Evolutionary conservation across 2,329 filamentous ascomycete genomes (phyloP).

Genomic region (Talaromyces rugulosus): DNA sequence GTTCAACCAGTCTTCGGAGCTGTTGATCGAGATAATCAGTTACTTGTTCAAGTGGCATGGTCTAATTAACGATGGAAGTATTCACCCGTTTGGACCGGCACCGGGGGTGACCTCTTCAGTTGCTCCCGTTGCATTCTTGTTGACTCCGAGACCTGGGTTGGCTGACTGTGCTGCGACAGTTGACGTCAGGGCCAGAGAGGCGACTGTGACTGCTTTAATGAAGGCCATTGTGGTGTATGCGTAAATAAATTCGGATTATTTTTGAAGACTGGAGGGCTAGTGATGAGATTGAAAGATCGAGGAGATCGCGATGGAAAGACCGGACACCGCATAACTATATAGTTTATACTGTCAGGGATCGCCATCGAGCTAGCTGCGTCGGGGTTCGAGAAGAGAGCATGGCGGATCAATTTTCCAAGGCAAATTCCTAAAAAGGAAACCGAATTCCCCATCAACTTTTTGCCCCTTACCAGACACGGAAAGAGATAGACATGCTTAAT

Average conservation of each 20-base stretch:
- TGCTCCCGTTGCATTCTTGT: conserved; percentile 6
- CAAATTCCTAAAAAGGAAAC: neutral
- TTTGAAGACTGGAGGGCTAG: neutral
- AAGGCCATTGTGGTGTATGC: neutral
- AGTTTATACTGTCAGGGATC: neutral
- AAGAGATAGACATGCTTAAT: neutral
- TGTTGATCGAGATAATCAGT: neutral
- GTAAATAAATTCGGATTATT: neutral
- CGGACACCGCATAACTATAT: neutral
- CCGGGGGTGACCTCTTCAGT: conserved; percentile 8
- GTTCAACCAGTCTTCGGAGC: conserved; percentile 9
- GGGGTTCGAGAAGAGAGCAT: neutral
- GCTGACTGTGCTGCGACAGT: conserved; percentile 7
- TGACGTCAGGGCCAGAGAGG: conserved; percentile 4
- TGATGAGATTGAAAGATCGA: neutral
- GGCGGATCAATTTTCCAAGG: neutral
- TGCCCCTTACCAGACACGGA: neutral
- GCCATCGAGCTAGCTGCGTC: neutral
- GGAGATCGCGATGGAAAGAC: neutral
- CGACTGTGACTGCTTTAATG: neutral
- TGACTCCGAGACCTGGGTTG: conserved; percentile 9
- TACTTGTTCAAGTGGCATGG: neutral
- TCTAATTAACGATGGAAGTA: neutral
- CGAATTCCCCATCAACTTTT: neutral
- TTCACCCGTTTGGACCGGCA: conserved; percentile 8